Percentiles rank a stretch among this genome's conserved stretches.
Conservation (phyloP, 176 grass and related monocot species). For the Hordeum vulgare region MorexV3_pseudomolecules_assembly NC_058518.1:67431365-67431864, state of each 20-base stretch:
- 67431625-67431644: not conserved
- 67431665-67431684: not conserved
- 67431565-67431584: not conserved
- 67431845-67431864: not conserved
- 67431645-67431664: not conserved
- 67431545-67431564: not conserved
- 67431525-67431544: not conserved
- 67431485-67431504: constrained; percentile 29
- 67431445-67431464: constrained; percentile 69
- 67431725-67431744: not conserved
- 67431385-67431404: constrained; percentile 47
- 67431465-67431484: constrained; percentile 43
- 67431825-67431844: not conserved
- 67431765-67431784: not conserved
- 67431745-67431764: not conserved
- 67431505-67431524: constrained; percentile 39
- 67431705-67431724: not conserved
- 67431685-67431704: not conserved
- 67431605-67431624: not conserved
- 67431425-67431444: not conserved
- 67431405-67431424: constrained; percentile 23
- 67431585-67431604: not conserved
- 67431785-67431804: not conserved
- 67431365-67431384: constrained; percentile 40
- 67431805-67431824: too few species aligned